Evolutionary conservation across 2,329 filamentous ascomycete genomes (phyloP).

Genomic region (Zasmidium citrigriseum): DNA sequence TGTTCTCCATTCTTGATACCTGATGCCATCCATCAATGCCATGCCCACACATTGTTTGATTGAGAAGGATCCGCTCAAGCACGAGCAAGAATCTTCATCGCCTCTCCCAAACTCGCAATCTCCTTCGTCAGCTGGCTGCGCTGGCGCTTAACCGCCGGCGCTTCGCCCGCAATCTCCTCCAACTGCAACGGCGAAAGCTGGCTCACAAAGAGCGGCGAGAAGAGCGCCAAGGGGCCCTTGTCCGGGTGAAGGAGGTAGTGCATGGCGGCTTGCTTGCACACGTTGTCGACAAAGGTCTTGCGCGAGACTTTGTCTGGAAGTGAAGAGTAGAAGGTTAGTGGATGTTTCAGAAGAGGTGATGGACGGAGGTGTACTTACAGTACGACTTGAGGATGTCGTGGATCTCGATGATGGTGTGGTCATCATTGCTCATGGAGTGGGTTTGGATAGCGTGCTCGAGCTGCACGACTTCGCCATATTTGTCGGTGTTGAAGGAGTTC

Average conservation of each 20-base stretch:
- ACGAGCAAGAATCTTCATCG: slow-evolving; percentile 18
- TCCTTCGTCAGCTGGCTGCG: slow-evolving; percentile 50
- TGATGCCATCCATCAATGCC: no score
- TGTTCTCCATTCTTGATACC: no score
- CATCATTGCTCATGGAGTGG: slow-evolving; percentile 37
- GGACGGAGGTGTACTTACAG: not conserved
- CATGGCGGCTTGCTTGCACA: slow-evolving; percentile 61
- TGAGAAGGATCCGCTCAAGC: slow-evolving; percentile 1
- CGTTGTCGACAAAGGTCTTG: slow-evolving; percentile 63
- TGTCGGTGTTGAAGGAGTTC: slow-evolving; percentile 8
- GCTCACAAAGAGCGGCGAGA: slow-evolving; percentile 55
- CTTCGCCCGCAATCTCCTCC: slow-evolving; percentile 60
- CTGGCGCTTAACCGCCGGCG: slow-evolving; percentile 41
- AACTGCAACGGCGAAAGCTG: slow-evolving; percentile 52
- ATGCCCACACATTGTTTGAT: no score
- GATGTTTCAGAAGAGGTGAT: no score
- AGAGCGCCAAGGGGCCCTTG: slow-evolving; percentile 54
- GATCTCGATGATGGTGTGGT: slow-evolving; percentile 52
- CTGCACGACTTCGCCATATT: slow-evolving; percentile 17
- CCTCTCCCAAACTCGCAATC: slow-evolving; percentile 37
- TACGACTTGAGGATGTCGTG: slow-evolving; percentile 56
- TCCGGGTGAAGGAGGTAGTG: slow-evolving; percentile 55
- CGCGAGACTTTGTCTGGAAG: slow-evolving; percentile 54
- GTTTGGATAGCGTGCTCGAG: slow-evolving; percentile 24
- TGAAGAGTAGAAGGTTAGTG: slow-evolving; percentile 49